A percentile compares a stretch with the other conserved stretches of the same genome.
Evolutionary conservation across 2,329 filamentous ascomycete species (phyloP).

Genomic region (Neospermospora avenae): DNA sequence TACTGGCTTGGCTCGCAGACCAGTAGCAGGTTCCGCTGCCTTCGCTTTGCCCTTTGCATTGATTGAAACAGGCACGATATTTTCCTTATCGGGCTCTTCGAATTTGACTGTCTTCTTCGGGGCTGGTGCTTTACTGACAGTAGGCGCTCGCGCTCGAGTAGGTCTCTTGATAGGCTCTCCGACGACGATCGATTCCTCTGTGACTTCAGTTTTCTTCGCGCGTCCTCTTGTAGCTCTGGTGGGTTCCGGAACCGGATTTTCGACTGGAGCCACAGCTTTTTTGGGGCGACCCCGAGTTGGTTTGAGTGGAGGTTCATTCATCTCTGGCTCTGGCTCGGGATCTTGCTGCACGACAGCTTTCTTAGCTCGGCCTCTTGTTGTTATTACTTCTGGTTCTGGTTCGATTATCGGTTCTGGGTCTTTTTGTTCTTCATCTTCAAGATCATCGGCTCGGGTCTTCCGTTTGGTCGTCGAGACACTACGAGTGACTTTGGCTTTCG

Average conservation of each 20-base stretch:
- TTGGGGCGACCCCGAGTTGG: slow-evolving; percentile 45
- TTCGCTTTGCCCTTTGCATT: slow-evolving; percentile 39
- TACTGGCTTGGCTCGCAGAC: slow-evolving; percentile 46
- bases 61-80: slow-evolving; percentile 47
- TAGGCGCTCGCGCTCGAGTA: slow-evolving; percentile 36
- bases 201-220: slow-evolving; percentile 28
- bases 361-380: slow-evolving; percentile 45
- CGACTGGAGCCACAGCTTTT: slow-evolving; percentile 34
- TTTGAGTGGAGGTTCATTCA: slow-evolving; percentile 32
- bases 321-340: slow-evolving; percentile 29
- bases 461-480: slow-evolving; percentile 42
- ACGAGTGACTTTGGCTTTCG: slow-evolving; percentile 39
- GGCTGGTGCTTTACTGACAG: slow-evolving; percentile 42
- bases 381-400: slow-evolving; percentile 36
- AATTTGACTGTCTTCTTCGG: slow-evolving; percentile 62
- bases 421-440: slow-evolving; percentile 43
- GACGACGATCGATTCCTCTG: slow-evolving; percentile 24
- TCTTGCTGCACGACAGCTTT: slow-evolving; percentile 38
- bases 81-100: slow-evolving; percentile 61
- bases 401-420: slow-evolving; percentile 28
- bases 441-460: slow-evolving; percentile 54
- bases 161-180: slow-evolving; percentile 39
- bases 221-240: slow-evolving; percentile 28
- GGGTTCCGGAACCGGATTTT: slow-evolving; percentile 23
- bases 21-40: slow-evolving; percentile 35